Base-by-base conservation (phyloP, 192 early-diverging fungal genomes). In the Coemansia sp. region DNA sequence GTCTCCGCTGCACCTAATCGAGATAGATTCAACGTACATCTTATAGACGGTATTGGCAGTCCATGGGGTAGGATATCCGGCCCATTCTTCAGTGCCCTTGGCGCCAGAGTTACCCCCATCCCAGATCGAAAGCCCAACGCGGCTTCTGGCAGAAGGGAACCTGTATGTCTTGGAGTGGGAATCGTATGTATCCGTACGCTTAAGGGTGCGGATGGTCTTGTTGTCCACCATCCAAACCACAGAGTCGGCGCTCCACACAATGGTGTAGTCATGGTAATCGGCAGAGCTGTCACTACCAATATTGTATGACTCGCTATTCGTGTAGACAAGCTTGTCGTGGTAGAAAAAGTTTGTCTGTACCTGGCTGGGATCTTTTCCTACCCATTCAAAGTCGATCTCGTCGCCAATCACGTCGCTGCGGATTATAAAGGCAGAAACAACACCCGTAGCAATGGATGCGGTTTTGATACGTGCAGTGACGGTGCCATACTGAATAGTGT, bases 381-480 rank as follows among this genome's bases (percentile, higher is more conserved):
- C 86, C 81, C 83, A 89, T 68, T 89, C 87, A 70, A 85, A 88
- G 68, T 91, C 90, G 41, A 91, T 86, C 56, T 91, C 90, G 63
- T 91, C 88, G 36, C 86, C 86, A 44, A 58, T 66, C 55, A 73
- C 66, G 51, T 80, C 74, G 62, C 68, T 78, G 56, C 77, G 76
- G 51, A 84, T 73, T 39, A 90, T 87, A 46, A 88, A 88, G 0
- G 86, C 79, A 15, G 86, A 84, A 18, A 90, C 86, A 15, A 86
- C 85, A 33, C 88, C 88, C 21, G 67, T 76, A 15, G 85, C 82
- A 0, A 66, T 74, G 0, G 84, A 77, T 10, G 79, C 89, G 0
- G 86, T 81, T 68, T 86, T 87, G 67, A 89, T 84, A n/a, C 86
- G 85, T 8, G 88, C 89, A 16, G 86, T 82, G 6, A 90, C 84